Base-by-base conservation (phyloP, 768 basidiomycete genomes). In the Auricularia cornea region DNA sequence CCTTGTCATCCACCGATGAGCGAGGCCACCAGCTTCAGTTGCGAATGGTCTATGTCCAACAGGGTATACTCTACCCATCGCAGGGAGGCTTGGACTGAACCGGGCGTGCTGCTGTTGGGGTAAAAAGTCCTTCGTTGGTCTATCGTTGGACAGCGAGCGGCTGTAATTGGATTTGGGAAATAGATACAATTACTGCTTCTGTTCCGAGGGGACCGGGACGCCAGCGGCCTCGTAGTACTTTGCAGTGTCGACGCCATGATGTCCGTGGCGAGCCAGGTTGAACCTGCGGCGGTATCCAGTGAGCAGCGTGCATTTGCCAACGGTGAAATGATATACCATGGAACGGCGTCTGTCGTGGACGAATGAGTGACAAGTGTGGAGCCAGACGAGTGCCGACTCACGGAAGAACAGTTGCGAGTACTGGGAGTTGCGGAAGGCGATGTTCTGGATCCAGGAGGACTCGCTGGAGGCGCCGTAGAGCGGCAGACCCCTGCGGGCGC, bases 371-470 rank as follows among this genome's bases (percentile, higher is more conserved):
- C 3, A 38, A 1, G 35, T 14, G 16, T 14, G 16, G 35, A 14
- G 10, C 16, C 35, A 38, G 35, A 38, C 35, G 3, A n/a, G n/a
- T n/a, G n/a, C 16, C 8, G 35, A 38, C 35, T 38, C 73, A 90
- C 90, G 82, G 72, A 97, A 90, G 76, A 95, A 96, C 68, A 97
- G 84, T 74, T 95, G 93, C n/a, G 90, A 91, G 81, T 87, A 96
- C 14, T 82, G 87, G 12, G 92, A 95, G 79, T 98, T 98, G 68
- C 90, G 81, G 74, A 86, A 83, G 38, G 96, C 94, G 62, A 88
- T 84, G 63, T 81, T 86, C 75, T 97, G 94, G 54, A 97, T 85
- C 88, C 92, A 95, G 59, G 75, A 79, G 11, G 89, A 88, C 71
- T 97, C 87, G 67, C 83, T 80, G 12, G 90, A 92, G 70, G 87